These are phyloP conservation scores for Plenodomus biglobosus DNA, from an alignment of 2,329 filamentous ascomycete genomes.

Conservation along the genomic window DNA sequence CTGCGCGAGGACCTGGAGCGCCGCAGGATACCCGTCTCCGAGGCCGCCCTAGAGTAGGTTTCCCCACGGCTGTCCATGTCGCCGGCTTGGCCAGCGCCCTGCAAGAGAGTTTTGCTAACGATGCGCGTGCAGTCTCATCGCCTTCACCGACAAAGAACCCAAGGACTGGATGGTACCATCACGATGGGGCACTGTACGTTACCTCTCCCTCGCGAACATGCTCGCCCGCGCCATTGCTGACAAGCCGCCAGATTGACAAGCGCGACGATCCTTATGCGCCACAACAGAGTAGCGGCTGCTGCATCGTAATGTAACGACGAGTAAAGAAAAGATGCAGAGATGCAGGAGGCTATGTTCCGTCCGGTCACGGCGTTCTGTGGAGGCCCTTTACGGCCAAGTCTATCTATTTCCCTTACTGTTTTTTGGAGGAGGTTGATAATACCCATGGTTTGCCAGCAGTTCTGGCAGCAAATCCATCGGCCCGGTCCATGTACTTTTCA, in stretches of 20 bases:
- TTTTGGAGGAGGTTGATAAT: conserved; percentile 41
- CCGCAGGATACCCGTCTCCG: conserved; percentile 92
- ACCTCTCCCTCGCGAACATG: background rate
- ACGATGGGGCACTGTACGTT: conserved; percentile 79
- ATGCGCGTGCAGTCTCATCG: conserved; percentile 72
- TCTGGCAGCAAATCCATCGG: conserved; percentile 33
- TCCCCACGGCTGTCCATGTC: background rate
- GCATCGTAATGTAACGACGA: conserved; percentile 78
- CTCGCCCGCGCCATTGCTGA: conserved; percentile 19
- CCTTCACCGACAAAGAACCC: conserved; percentile 91
- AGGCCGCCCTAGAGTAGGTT: conserved; percentile 67
- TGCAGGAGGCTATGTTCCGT: conserved; percentile 34
- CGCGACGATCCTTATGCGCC: conserved; percentile 98
- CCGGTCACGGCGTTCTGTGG: conserved; percentile 43
- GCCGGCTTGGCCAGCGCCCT: background rate
- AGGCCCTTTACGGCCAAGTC: conserved; percentile 39
- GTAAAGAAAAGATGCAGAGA: conserved; percentile 13
- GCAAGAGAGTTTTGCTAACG: conserved; percentile 23
- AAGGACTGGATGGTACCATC: conserved; percentile 99
- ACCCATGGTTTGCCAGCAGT: conserved; percentile 35
- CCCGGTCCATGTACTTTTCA: conserved; percentile 42
- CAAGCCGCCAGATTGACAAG: conserved; percentile 69
- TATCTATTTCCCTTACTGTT: conserved; percentile 36
- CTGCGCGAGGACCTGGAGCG: conserved; percentile 94
- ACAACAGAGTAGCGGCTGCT: conserved; percentile 90